Percentiles rank a stretch among this genome's conserved stretches.
Conservation (phyloP, 305 asterid genomes). For the Fraxinus platypoda region DNA sequence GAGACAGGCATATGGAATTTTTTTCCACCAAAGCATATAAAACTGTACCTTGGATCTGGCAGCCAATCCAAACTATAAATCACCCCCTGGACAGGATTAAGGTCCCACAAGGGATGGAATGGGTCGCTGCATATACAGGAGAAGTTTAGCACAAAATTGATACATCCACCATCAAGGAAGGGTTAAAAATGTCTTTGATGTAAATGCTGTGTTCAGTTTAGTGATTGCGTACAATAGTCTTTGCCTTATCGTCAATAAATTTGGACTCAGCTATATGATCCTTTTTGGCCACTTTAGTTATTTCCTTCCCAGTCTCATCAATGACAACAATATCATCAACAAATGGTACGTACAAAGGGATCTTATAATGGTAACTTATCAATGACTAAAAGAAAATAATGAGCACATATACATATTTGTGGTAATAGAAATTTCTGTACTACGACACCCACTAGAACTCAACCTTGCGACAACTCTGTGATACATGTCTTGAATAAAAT, state of each 20-base stretch:
- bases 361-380: neutral
- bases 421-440: neutral
- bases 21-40: conserved; percentile 12
- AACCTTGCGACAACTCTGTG: neutral
- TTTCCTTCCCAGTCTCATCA: neutral
- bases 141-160: conserved; percentile 17
- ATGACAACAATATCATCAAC: neutral
- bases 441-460: neutral
- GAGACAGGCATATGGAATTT: neutral
- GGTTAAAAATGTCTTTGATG: neutral
- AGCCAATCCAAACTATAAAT: conserved; percentile 78
- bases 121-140: conserved; percentile 67
- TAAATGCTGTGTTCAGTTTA: neutral
- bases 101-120: conserved; percentile 76
- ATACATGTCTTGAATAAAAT: neutral
- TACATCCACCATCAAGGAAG: neutral
- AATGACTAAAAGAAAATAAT: neutral
- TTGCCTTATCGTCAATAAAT: neutral
- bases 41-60: conserved; percentile 68
- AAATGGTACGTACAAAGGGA: neutral
- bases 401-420: neutral
- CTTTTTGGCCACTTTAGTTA: neutral
- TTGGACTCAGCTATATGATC: neutral
- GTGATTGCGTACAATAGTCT: neutral
- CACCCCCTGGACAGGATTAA: conserved; percentile 44